Conservation (phyloP, 2,329 filamentous ascomycete genomes). For the Cladophialophora carrionii region DNA sequence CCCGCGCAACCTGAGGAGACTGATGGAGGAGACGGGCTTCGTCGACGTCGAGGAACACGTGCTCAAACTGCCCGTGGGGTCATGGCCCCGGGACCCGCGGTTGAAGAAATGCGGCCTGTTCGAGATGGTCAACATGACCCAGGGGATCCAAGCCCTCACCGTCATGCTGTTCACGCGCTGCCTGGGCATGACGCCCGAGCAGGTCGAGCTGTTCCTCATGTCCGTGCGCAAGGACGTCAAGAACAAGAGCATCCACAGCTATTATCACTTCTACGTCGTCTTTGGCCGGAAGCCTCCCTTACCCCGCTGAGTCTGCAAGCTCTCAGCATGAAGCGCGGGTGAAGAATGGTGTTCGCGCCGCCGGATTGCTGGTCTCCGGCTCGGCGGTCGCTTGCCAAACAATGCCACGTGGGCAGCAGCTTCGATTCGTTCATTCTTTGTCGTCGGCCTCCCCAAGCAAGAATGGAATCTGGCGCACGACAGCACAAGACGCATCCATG, state of each 20-base stretch:
- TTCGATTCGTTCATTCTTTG: background rate
- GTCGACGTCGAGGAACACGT: constrained; percentile 40
- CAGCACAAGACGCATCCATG: background rate
- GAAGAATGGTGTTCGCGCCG: background rate
- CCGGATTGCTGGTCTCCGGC: background rate
- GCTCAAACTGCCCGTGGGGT: constrained; percentile 41
- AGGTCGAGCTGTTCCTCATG: constrained; percentile 29
- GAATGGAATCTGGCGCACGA: too few relatives aligned
- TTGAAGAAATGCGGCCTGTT: constrained; percentile 41
- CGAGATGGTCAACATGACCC: constrained; percentile 39
- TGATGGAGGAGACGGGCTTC: constrained; percentile 41
- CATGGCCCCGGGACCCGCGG: constrained; percentile 40
- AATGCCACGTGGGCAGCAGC: too few relatives aligned
- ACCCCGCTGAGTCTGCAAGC: background rate
- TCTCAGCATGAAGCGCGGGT: background rate
- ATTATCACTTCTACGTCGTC: constrained; percentile 29
- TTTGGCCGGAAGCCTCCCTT: constrained; percentile 25
- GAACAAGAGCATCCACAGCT: constrained; percentile 26
- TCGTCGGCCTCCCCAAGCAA: too few relatives aligned
- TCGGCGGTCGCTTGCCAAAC: too few relatives aligned
- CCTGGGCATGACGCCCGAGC: constrained; percentile 36
- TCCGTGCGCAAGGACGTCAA: constrained; percentile 26
- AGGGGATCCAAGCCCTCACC: constrained; percentile 42
- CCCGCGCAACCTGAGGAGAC: constrained; percentile 40
- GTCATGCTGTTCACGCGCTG: constrained; percentile 42